Base-by-base conservation (phyloP, 495 filamentous ascomycete genomes). In the Penicillium paxilli region DNA sequence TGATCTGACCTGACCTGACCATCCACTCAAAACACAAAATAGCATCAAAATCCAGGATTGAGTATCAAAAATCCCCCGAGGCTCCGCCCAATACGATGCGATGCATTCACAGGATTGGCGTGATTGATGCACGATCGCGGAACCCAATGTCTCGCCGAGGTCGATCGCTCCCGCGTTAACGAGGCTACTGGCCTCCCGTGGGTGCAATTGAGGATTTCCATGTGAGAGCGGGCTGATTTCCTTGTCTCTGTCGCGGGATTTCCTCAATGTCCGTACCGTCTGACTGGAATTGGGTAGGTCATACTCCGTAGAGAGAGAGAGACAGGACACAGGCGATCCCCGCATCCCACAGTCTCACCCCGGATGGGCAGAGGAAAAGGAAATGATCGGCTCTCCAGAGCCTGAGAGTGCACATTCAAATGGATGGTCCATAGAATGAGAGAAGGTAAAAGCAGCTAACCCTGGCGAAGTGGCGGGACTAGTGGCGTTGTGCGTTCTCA, bases 101-200 rank as follows among this genome's bases (percentile, higher is more conserved):
- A 23, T 8, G 5, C 51, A 26, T 51, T n/a, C 58, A 61, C 58
- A 54, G 47, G 59, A 57, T 52, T 54, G 44, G 42, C 42, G 44
- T 52, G 33, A 44, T 37, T 37, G 38, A 57, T 57, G 41, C n/a
- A 30, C 57, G 46, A 48, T 60, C 25, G 49, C 22, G 47, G 41
- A 59, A 44, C 25, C 48, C 47, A 44, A 47, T 21, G 44, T 33
- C 35, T 32, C 52, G 49, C 58, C 58, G 53, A 57, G 58, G 58
- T 61, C 50, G 54, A 57, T 61, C 54, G 25, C 37, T n/a, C n/a
- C n/a, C n/a, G n/a, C n/a, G n/a, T n/a, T n/a, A n/a, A n/a, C n/a
- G n/a, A n/a, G n/a, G n/a, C n/a, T n/a, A n/a, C n/a, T n/a, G n/a
- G n/a, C n/a, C n/a, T 32, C n/a, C 30, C 30, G 30, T 32, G 30